These are phyloP conservation scores for Dothiorella sarmentorum DNA, from an alignment of 2,329 filamentous ascomycete genomes.

Conservation along the genomic window DNA sequence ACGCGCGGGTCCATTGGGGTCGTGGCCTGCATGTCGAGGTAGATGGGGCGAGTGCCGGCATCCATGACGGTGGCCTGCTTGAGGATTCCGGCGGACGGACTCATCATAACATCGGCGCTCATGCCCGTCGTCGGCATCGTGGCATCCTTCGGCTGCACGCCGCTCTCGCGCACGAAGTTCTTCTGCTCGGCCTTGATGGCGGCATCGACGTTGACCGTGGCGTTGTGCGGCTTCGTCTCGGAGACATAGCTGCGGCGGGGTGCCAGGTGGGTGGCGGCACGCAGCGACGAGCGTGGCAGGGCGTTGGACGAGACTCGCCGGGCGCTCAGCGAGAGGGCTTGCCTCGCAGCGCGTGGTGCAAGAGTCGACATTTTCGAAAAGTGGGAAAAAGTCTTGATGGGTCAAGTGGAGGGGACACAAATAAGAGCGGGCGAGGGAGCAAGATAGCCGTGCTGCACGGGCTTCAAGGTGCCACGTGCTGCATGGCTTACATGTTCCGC, in stretches of 20 bases:
- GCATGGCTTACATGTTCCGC: neutral
- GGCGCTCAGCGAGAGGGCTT: slow-evolving; percentile 62
- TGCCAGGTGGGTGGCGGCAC: slow-evolving; percentile 38
- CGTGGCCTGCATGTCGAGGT: slow-evolving; percentile 97
- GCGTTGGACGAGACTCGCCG: slow-evolving; percentile 46
- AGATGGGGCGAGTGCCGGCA: slow-evolving; percentile 88
- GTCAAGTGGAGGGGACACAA: slow-evolving; percentile 17
- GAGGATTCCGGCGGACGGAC: slow-evolving; percentile 77
- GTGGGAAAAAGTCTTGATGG: slow-evolving; percentile 4
- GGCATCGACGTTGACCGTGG: slow-evolving; percentile 77
- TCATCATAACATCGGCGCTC: slow-evolving; percentile 67
- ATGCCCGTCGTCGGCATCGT: slow-evolving; percentile 58
- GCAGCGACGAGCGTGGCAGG: slow-evolving; percentile 40
- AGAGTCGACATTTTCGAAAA: slow-evolving; percentile 43
- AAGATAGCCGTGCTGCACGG: slow-evolving; percentile 8
- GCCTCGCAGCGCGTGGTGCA: slow-evolving; percentile 68
- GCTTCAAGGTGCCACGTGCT: neutral
- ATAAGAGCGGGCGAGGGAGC: slow-evolving; percentile 17
- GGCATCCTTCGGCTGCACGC: slow-evolving; percentile 53
- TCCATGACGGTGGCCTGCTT: slow-evolving; percentile 93
- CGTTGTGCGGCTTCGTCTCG: slow-evolving; percentile 73
- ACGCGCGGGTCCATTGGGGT: slow-evolving; percentile 93
- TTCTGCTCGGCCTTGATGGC: slow-evolving; percentile 84
- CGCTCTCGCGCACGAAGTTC: slow-evolving; percentile 63
- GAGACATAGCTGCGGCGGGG: slow-evolving; percentile 72